Conservation (phyloP, 176 grass and related monocot genomes). For the Musa itinerans region DNA sequence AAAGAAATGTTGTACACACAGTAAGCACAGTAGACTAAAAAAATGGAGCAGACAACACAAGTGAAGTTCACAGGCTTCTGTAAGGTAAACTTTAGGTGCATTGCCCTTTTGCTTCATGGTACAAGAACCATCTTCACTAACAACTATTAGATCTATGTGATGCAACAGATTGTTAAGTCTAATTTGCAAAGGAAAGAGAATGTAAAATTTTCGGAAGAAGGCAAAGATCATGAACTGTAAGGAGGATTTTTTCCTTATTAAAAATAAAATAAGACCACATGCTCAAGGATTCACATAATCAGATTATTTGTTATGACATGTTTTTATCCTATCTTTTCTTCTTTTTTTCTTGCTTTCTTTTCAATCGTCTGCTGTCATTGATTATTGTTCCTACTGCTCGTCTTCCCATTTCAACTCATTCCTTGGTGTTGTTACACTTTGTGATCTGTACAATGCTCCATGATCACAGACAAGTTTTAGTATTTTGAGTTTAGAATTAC, state of each 20-base stretch:
- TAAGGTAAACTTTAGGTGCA: too few relatives aligned
- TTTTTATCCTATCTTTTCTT: background rate
- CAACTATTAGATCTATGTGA: background rate
- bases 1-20: too few relatives aligned
- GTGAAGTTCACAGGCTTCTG: too few relatives aligned
- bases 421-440: background rate
- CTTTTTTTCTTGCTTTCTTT: background rate
- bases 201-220: too few relatives aligned
- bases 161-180: background rate
- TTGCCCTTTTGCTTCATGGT: too few relatives aligned
- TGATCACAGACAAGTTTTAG: background rate
- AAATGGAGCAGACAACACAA: too few relatives aligned
- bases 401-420: too few relatives aligned
- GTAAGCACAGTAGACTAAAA: too few relatives aligned
- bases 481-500: background rate
- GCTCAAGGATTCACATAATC: background rate
- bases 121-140: background rate
- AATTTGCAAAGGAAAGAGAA: too few relatives aligned
- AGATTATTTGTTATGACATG: background rate
- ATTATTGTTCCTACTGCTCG: too few relatives aligned
- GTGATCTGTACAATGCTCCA: background rate
- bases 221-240: too few relatives aligned
- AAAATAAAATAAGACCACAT: background rate
- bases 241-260: background rate
- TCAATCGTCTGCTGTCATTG: background rate